Conservation (phyloP, 2,329 filamentous ascomycete species). For the Rhinocladiella mackenziei region DNA sequence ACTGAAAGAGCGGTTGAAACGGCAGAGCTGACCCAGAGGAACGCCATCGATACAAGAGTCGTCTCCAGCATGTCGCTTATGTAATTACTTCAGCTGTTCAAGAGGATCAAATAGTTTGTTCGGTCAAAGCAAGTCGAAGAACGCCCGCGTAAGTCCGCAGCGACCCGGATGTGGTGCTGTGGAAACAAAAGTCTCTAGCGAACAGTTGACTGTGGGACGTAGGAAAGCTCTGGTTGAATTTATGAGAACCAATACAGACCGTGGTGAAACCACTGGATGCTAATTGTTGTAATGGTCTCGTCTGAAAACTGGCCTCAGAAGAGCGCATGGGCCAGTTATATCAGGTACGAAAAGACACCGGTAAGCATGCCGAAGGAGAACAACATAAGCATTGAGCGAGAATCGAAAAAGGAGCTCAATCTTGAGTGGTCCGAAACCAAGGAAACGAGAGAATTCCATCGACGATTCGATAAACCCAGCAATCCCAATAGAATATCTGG, state of each 20-base stretch:
- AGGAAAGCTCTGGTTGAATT: constrained; percentile 45
- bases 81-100: constrained; percentile 5
- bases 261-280: constrained; percentile 52
- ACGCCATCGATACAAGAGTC: constrained; percentile 39
- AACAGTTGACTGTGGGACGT: constrained; percentile 46
- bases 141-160: constrained; percentile 54
- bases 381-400: constrained; percentile 52
- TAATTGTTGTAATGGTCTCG: constrained; percentile 48
- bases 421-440: constrained; percentile 34
- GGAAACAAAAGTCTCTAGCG: constrained; percentile 59
- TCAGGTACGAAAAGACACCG: constrained; percentile 42
- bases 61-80: constrained; percentile 31
- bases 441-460: constrained; percentile 34
- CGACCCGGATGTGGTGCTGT: constrained; percentile 60
- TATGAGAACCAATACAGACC: constrained; percentile 53
- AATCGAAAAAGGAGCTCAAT: constrained; percentile 49
- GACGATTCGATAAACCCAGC: constrained; percentile 44
- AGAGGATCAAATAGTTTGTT: not conserved
- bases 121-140: constrained; percentile 38
- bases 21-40: constrained; percentile 43
- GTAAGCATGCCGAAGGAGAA: constrained; percentile 55
- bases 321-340: constrained; percentile 20
- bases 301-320: constrained; percentile 30
- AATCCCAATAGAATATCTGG: constrained; percentile 24
- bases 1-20: constrained; percentile 38